Evolutionary conservation across 495 filamentous ascomycete genomes (phyloP).

Genomic region (Amniculicola lignicola): DNA sequence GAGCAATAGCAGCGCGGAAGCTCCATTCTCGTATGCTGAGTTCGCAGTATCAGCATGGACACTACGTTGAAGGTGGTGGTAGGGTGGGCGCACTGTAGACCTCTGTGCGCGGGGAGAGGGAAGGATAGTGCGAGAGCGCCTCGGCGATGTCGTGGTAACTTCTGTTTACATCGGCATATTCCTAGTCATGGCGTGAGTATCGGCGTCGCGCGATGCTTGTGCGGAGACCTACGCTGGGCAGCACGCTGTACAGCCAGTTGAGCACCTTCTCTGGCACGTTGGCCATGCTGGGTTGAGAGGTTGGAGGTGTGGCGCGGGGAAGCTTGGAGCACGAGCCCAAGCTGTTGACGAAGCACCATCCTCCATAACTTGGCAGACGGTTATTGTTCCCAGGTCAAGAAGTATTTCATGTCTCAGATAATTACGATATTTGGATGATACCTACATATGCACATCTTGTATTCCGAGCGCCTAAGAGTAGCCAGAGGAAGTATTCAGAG

Average conservation of each 20-base stretch:
- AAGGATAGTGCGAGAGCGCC: constrained; percentile 75
- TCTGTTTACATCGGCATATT: constrained; percentile 88
- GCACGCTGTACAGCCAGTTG: constrained; percentile 89
- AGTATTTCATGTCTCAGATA: no score
- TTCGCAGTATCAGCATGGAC: constrained; percentile 18
- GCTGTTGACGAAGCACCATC: neutral
- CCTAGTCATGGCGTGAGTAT: constrained; percentile 53
- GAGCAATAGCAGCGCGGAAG: constrained; percentile 80
- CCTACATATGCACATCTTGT: no score
- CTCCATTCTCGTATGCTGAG: constrained; percentile 86
- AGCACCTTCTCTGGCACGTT: constrained; percentile 82
- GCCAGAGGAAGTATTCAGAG: no score
- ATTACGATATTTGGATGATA: no score
- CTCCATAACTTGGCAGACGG: constrained; percentile 8
- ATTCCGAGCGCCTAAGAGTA: no score
- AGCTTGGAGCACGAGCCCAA: constrained; percentile 11
- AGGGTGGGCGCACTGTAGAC: constrained; percentile 73
- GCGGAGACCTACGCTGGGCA: constrained; percentile 63
- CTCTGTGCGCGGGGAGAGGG: constrained; percentile 85
- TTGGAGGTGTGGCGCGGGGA: constrained; percentile 21
- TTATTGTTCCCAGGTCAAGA: no score
- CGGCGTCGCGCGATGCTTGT: constrained; percentile 4
- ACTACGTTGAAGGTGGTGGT: neutral
- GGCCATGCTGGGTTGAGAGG: constrained; percentile 52
- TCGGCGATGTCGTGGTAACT: constrained; percentile 89